These are phyloP conservation scores for Trifolium dubium DNA, from an alignment of 306 rosid species.

Conservation along the genomic window DNA sequence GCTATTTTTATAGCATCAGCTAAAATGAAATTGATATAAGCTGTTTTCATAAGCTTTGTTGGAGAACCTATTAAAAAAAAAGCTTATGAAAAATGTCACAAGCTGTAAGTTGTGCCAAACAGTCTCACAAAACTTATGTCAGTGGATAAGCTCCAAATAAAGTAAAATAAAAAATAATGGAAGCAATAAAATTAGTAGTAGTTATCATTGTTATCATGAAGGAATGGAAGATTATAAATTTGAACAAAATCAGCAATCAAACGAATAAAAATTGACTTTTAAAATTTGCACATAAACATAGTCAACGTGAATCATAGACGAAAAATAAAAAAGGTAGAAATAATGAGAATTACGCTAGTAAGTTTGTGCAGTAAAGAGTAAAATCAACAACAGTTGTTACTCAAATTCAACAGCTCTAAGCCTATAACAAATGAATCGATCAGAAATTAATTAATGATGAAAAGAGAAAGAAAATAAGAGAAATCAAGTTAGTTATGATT, in stretches of 20 bases:
- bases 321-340: background rate
- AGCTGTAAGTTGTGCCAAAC: too few relatives aligned
- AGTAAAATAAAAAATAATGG: background rate
- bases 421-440: conserved; percentile 15
- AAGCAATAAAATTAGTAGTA: background rate
- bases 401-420: too few relatives aligned
- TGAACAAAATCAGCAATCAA: conserved; percentile 22
- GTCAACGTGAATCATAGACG: background rate
- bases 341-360: too few relatives aligned
- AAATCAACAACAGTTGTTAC: background rate
- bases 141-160: background rate
- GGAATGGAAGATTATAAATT: conserved; percentile 28
- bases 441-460: background rate
- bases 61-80: too few relatives aligned
- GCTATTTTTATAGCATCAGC: background rate
- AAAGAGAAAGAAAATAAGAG: background rate
- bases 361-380: too few relatives aligned
- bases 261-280: background rate
- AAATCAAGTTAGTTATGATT: background rate
- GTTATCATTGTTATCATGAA: background rate
- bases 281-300: background rate
- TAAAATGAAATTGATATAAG: background rate
- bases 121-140: too few relatives aligned
- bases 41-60: background rate
- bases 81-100: too few relatives aligned